A percentile compares a stretch with the other conserved stretches of the same genome.
phyloP scores from a whole-genome alignment of 1,284 basidiomycete species.

The Boletellus deceptivus region DNA sequence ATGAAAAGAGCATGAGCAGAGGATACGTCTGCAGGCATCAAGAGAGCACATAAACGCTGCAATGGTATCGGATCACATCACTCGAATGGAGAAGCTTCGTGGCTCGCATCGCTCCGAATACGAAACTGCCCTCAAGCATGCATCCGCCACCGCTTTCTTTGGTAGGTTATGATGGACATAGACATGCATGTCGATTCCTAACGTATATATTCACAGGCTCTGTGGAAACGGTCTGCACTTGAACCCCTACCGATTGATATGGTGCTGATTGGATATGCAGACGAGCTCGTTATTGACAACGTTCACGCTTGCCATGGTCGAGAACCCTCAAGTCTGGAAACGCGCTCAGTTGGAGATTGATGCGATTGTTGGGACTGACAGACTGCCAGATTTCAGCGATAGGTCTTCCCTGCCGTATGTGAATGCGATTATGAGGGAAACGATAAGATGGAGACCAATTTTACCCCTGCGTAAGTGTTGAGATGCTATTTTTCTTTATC shows the following conservation, averaged over 20 bases:
- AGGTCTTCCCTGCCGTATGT: slow-evolving; percentile 37
- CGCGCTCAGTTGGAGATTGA: not conserved
- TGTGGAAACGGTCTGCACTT: slow-evolving; percentile 14
- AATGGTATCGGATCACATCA: slow-evolving; percentile 5
- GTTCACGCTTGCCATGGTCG: slow-evolving; percentile 1
- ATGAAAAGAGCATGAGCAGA: not conserved
- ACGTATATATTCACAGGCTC: slow-evolving; percentile 3
- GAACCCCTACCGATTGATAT: not conserved
- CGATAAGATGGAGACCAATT: slow-evolving; percentile 22
- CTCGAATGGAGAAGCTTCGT: not conserved
- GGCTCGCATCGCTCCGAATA: not conserved
- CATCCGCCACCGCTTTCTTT: not conserved
- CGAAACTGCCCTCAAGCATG: not conserved
- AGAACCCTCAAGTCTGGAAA: not conserved
- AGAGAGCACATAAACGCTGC: not conserved
- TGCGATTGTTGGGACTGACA: not conserved
- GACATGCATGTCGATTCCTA: not conserved
- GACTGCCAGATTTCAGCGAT: slow-evolving; percentile 41
- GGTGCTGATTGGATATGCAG: not conserved
- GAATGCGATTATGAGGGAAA: slow-evolving; percentile 38
- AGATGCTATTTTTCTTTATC: not conserved
- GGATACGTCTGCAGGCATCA: not conserved
- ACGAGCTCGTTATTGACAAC: not conserved
- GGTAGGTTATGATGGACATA: not conserved
- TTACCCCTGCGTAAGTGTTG: slow-evolving; percentile 12